Base-by-base conservation (phyloP, 176 grass and related monocot genomes). In the Carex pumila region DNA sequence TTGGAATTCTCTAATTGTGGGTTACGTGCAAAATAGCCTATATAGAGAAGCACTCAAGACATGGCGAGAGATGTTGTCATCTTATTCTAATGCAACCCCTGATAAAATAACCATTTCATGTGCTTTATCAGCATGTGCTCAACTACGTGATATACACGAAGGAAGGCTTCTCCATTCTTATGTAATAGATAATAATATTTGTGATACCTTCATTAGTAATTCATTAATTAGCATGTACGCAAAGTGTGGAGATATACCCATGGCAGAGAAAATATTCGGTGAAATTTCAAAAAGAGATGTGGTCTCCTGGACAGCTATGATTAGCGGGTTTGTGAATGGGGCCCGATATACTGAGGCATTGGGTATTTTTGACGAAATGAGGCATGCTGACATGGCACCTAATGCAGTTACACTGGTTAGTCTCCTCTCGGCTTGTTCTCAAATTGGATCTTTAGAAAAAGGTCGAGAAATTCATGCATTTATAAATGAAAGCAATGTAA, bases 221-320 rank as follows among this genome's bases (percentile, higher is more conserved):
- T 87, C 90, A 50, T 84, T 98, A 41, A 86, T 98, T 41, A 92
- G 91, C 86, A 98, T 90, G 92, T 98, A 94, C 76, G 87, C 95
- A 17, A 98, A 94, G 88, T 94, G 95, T 64, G 86, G 89, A 4
- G 86, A 98, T 76, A 85, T 98, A 72, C 31, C 37, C 39, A 86
- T 58, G 83, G 92, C 90, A 55, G 81, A 91, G 60, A 29, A 77
- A 17, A 69, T 91, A 84, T 97, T 97, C 58, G 12, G 31, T 53
- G 30, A 61, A 61, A 87, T 97, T 92, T 65, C 75, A 57, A 22
- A 80, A 29, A 92, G 52, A 83, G 92, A 92, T 91, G 85, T 87
- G 2, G 84, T 94, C 67, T 97, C 92, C 6, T 94, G 92, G 95
- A 92, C 92, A 81, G 88, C 89, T 56, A 88, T 97, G 87, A 55